phyloP scores from a whole-genome alignment of 768 basidiomycete species.

The Suillus occidentalis region DNA sequence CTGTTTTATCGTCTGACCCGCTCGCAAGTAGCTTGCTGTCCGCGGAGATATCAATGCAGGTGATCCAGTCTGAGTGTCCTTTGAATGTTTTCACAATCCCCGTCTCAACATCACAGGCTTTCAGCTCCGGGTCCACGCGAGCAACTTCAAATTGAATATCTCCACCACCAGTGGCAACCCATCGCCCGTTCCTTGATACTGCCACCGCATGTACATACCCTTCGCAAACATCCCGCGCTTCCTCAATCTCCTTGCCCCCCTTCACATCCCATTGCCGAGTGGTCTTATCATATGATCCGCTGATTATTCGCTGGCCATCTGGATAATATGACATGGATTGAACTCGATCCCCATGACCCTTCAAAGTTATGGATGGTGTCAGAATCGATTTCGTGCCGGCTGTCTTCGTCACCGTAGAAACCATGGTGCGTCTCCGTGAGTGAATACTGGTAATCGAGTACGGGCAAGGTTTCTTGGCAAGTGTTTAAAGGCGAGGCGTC shows the following conservation, averaged over 20 bases:
- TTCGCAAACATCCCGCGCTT: neutral
- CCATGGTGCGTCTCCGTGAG: neutral
- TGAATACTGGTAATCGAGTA: neutral
- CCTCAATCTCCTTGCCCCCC: neutral
- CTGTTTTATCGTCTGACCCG: neutral
- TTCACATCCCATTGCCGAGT: neutral
- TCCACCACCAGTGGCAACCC: neutral
- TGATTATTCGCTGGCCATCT: neutral
- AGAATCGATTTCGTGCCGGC: no score
- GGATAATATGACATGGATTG: neutral
- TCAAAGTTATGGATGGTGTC: neutral
- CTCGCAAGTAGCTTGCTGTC: neutral
- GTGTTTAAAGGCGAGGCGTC: neutral
- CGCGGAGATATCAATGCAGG: neutral
- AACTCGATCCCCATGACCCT: neutral
- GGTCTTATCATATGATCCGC: neutral
- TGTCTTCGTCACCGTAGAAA: no score
- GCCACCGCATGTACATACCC: no score
- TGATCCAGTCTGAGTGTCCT: neutral
- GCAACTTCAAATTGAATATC: fast-evolving
- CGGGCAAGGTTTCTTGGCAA: neutral
- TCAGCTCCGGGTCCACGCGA: no score
- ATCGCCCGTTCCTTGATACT: neutral
- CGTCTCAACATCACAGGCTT: neutral
- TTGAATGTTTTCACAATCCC: neutral